These are phyloP conservation scores for Rhododendron kiyosumense DNA, from an alignment of 148 eudicot genomes.

Conservation along the genomic window DNA sequence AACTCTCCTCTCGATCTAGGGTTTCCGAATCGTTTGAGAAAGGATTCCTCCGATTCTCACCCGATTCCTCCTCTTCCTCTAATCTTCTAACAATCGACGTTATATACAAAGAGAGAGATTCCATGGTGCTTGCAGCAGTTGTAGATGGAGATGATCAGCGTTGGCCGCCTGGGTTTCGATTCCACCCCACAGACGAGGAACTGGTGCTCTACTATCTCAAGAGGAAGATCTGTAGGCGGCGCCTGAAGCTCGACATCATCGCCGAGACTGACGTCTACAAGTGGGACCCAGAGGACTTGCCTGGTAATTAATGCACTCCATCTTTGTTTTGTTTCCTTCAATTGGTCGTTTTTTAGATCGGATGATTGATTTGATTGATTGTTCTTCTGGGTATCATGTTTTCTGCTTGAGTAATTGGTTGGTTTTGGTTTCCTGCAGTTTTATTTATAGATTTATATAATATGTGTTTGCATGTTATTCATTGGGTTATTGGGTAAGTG, in stretches of 20 bases:
- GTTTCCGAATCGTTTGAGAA: background rate
- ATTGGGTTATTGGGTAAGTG: background rate
- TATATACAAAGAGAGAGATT: too few species aligned
- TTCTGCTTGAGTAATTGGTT: background rate
- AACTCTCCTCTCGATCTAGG: background rate
- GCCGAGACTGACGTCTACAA: conserved; percentile 81
- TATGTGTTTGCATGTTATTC: background rate
- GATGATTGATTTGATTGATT: background rate
- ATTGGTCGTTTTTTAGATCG: background rate
- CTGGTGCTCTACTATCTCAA: conserved; percentile 72
- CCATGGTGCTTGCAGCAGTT: background rate
- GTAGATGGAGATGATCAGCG: background rate
- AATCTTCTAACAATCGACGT: background rate
- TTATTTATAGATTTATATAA: background rate
- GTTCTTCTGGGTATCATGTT: background rate
- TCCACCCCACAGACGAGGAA: conserved; percentile 88
- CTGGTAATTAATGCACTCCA: conserved; percentile 36
- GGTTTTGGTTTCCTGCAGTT: background rate
- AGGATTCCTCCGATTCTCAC: background rate
- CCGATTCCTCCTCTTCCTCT: background rate
- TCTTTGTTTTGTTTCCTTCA: too few species aligned
- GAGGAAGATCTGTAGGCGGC: conserved; percentile 58
- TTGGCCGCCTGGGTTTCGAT: conserved; percentile 87
- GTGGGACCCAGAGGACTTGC: conserved; percentile 81
- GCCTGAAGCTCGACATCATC: conserved; percentile 50